Evolutionary conservation across 2,329 filamentous ascomycete species (phyloP).

Genomic region (Penicillium sp.): DNA sequence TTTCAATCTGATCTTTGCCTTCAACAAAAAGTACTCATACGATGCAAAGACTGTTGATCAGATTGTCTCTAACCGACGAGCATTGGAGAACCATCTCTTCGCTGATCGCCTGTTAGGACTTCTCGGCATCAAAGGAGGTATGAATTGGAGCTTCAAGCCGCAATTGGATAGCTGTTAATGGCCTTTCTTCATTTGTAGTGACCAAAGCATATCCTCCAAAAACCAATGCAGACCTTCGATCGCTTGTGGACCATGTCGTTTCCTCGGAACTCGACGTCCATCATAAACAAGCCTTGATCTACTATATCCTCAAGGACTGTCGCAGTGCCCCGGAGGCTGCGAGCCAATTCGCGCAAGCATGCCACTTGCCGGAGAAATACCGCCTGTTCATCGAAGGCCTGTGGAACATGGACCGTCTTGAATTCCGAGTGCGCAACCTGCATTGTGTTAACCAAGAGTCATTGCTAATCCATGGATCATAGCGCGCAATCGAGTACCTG

Average conservation of each 20-base stretch:
- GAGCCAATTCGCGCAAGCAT: slow-evolving; percentile 55
- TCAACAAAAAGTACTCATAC: slow-evolving; percentile 57
- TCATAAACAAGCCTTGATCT: slow-evolving; percentile 76
- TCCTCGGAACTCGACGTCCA: slow-evolving; percentile 60
- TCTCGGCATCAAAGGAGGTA: slow-evolving; percentile 65
- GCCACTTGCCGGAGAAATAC: slow-evolving; percentile 68
- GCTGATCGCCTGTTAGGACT: slow-evolving; percentile 70
- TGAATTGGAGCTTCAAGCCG: slow-evolving; percentile 14
- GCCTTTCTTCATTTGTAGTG: slow-evolving; percentile 30
- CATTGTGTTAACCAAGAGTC: neutral
- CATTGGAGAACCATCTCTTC: slow-evolving; percentile 65
- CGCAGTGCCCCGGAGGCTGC: slow-evolving; percentile 49
- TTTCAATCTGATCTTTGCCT: slow-evolving; percentile 62
- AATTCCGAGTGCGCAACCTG: slow-evolving; percentile 53
- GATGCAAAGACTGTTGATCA: slow-evolving; percentile 55
- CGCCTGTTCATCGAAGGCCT: slow-evolving; percentile 74
- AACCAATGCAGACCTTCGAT: slow-evolving; percentile 59
- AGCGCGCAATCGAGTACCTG: slow-evolving; percentile 67
- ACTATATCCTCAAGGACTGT: slow-evolving; percentile 75
- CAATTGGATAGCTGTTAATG: slow-evolving; percentile 7
- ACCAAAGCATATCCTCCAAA: slow-evolving; percentile 69
- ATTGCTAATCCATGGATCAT: slow-evolving; percentile 11
- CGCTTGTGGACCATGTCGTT: slow-evolving; percentile 65
- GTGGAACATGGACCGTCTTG: slow-evolving; percentile 69
- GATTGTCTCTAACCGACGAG: slow-evolving; percentile 62